A percentile compares a stretch with the other conserved stretches of the same genome.
Evolutionary conservation across 805 yeast species (phyloP).

Genomic region (Priceomyces castillae): DNA sequence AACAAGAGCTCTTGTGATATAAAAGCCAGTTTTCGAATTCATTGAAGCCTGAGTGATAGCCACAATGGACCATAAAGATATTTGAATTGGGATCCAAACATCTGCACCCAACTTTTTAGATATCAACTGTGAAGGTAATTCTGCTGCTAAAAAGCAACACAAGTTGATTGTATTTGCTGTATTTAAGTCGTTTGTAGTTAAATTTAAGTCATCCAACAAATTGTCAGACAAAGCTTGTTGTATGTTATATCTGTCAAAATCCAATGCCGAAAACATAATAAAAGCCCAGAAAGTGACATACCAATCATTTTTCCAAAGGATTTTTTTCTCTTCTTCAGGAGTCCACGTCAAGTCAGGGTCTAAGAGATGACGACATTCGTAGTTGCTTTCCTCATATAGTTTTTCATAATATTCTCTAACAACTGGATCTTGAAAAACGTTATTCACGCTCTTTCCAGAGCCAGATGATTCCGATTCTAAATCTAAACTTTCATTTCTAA

Average conservation of each 20-base stretch:
- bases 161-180: slow-evolving; percentile 54
- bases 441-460: slow-evolving; percentile 6
- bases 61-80: slow-evolving; percentile 55
- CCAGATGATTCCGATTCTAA: slow-evolving; percentile 7
- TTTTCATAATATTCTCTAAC: slow-evolving; percentile 45
- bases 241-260: slow-evolving; percentile 58
- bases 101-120: slow-evolving; percentile 66
- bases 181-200: slow-evolving; percentile 60
- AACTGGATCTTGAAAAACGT: slow-evolving; percentile 42
- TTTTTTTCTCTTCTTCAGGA: slow-evolving; percentile 45
- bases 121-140: slow-evolving; percentile 63
- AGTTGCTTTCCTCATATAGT: slow-evolving; percentile 46
- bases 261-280: slow-evolving; percentile 56
- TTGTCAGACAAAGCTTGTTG: slow-evolving; percentile 59
- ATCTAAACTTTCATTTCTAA: slow-evolving; percentile 2
- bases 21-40: slow-evolving; percentile 40
- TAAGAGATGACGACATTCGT: slow-evolving; percentile 54
- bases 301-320: slow-evolving; percentile 53
- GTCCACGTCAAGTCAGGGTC: slow-evolving; percentile 62
- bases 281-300: slow-evolving; percentile 58
- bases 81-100: slow-evolving; percentile 58
- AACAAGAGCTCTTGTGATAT: slow-evolving; percentile 47
- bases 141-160: slow-evolving; percentile 53
- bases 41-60: slow-evolving; percentile 52
- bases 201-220: slow-evolving; percentile 47